phyloP scores from a whole-genome alignment of 192 early-diverging fungal species.

The Linnemannia zychae region DNA sequence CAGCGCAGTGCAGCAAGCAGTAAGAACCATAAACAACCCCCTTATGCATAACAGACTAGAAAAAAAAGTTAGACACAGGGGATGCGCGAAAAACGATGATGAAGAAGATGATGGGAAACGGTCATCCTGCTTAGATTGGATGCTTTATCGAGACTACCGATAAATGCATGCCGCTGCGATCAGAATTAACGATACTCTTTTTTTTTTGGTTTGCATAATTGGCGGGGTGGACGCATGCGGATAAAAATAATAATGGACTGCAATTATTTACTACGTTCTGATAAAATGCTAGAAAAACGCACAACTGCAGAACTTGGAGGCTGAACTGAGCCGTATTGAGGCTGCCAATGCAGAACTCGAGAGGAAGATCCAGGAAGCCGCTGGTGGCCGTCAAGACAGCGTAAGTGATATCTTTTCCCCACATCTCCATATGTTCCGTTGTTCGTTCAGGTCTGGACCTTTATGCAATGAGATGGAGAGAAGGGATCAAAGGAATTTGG shows the following conservation, averaged over 20 bases:
- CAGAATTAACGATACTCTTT: not conserved
- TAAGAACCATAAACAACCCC: slow-evolving; percentile 21
- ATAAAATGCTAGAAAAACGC: slow-evolving; percentile 59
- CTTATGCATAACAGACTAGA: not conserved
- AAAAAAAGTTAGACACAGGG: not conserved
- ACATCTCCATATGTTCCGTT: not conserved
- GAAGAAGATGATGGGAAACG: not conserved
- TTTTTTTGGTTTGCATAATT: not conserved
- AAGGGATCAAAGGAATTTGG: not conserved
- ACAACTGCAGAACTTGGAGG: slow-evolving; percentile 63
- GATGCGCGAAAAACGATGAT: not conserved
- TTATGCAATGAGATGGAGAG: not conserved
- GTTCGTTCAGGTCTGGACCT: not conserved
- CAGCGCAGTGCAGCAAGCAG: slow-evolving; percentile 69
- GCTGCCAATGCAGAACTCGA: slow-evolving; percentile 61
- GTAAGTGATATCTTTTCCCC: slow-evolving; percentile 50
- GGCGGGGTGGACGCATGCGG: not conserved
- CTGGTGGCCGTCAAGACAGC: slow-evolving; percentile 73
- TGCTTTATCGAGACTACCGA: not conserved
- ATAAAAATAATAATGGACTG: not conserved
- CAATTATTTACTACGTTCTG: slow-evolving; percentile 2
- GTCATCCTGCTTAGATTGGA: not conserved
- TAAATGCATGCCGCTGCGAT: not conserved
- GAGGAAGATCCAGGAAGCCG: slow-evolving; percentile 61
- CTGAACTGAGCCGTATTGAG: slow-evolving; percentile 63